Conservation (phyloP, 176 grass and related monocot genomes). For the Pontederia crassipes region DNA sequence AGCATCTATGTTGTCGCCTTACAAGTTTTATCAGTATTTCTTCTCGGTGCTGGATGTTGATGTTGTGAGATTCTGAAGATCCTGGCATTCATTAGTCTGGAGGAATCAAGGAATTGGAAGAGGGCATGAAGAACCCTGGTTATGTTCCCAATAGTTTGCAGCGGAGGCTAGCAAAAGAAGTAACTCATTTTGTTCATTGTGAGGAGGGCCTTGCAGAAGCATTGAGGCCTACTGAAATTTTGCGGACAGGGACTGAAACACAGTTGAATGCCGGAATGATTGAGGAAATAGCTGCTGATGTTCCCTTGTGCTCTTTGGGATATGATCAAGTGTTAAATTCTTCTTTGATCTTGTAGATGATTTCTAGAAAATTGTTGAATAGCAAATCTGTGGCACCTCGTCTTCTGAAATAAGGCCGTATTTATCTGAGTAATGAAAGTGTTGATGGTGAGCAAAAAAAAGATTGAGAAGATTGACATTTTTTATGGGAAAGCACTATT, state of each 20-base stretch:
- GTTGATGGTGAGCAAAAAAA: conserved; percentile 56
- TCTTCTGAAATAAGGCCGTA: conserved; percentile 82
- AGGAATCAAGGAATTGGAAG: conserved; percentile 75
- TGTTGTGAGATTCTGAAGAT: conserved; percentile 66
- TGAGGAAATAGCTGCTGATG: conserved; percentile 78
- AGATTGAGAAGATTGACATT: conserved; percentile 52
- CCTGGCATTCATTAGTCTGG: conserved; percentile 62
- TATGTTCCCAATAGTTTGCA: conserved; percentile 73
- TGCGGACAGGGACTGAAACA: conserved; percentile 65
- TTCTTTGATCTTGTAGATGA: conserved; percentile 54
- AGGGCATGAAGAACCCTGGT: conserved; percentile 59
- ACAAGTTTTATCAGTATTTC: conserved; percentile 92
- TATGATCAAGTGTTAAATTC: conserved; percentile 72
- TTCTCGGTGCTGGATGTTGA: conserved; percentile 68
- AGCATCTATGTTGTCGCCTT: conserved; percentile 57
- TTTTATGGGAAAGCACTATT: conserved; percentile 75
- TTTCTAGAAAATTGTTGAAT: conserved; percentile 62
- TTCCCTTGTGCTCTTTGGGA: conserved; percentile 60
- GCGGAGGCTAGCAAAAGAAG: conserved; percentile 79
- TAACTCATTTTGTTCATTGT: conserved; percentile 82
- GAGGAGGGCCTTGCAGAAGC: conserved; percentile 73
- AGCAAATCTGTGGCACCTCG: conserved; percentile 57
- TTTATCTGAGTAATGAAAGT: conserved; percentile 75
- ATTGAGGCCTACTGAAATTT: conserved; percentile 70
- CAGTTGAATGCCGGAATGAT: conserved; percentile 58